Evolutionary conservation across 2,329 filamentous ascomycete genomes (phyloP), one percentile per base, ranked within the genome.

Genomic region (Cyphellophora attinorum): DNA sequence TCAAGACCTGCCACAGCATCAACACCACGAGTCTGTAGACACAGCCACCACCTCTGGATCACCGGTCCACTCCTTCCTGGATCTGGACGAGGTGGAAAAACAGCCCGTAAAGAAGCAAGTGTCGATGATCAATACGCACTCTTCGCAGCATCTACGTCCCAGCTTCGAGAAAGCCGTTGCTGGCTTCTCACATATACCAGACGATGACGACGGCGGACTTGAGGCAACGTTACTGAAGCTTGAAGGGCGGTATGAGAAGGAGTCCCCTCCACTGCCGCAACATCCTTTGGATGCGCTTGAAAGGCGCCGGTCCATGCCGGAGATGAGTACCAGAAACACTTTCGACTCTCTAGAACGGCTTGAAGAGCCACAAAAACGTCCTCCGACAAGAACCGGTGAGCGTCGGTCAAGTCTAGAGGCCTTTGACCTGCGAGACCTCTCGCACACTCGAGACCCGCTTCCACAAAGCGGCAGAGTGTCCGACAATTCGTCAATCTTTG

Each of bases 201-300:
- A 95, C 51, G 85, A 93, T 41, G 79, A 81, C 29, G 84, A 93
- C 51, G 85, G 85, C 5, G 89, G 89, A 10, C 79, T 96, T 16
- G 91, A 96, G 53, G 86, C 88, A n/a, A 85, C 91, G 1, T 58
- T 98, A 33, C 61, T 88, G 48, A 98, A 96, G 51, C 69, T 98
- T 1, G 91, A 98, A 61, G 91, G 91, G 6, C 89, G 76, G 47
- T 91, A 80, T 48, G 72, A 80, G 52, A 77, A 70, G 47, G 74
- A 56, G 5, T 52, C 50, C 47, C 47, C 52, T 27, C 44, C 44
- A 3, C 34, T 46, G 12, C 38, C 42, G n/a, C 44, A 44, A 23
- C 36, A 42, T 19, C 40, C 45, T 11, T 14, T 40, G 5, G 38
- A 47, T 27, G 33, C 37, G 14, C 19, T 35, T 12, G 34, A 33